These are phyloP conservation scores for Coccinonectria pachysandricola DNA, from an alignment of 2,329 filamentous ascomycete genomes.

Conservation along the genomic window DNA sequence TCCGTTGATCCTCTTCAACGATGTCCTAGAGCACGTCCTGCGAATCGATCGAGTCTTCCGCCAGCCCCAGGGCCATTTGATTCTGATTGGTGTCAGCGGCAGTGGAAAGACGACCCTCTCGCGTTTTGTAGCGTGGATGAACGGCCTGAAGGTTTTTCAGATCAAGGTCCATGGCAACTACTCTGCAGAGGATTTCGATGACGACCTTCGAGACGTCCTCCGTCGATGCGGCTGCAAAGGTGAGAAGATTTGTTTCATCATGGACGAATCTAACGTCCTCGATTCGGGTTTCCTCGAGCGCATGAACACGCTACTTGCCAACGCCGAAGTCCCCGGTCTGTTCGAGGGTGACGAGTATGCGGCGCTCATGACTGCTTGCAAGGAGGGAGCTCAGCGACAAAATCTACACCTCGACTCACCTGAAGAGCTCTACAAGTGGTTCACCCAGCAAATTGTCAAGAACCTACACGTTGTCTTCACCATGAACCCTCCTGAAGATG, in stretches of 20 bases:
- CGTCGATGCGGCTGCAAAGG: conserved; percentile 93
- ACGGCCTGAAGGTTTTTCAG: conserved; percentile 96
- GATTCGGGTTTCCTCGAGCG: conserved; percentile 97
- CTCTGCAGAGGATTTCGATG: conserved; percentile 96
- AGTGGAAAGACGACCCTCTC: conserved; percentile 98
- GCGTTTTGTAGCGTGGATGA: conserved; percentile 99
- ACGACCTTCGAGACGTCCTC: conserved; percentile 88
- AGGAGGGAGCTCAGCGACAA: conserved; percentile 94
- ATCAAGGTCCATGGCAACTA: conserved; percentile 99
- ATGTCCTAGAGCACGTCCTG: conserved; percentile 94
- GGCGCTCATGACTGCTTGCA: conserved; percentile 98
- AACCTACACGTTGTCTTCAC: conserved; percentile 99
- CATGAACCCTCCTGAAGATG: conserved; percentile 97
- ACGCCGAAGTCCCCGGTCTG: conserved; percentile 96
- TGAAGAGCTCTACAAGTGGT: conserved; percentile 99
- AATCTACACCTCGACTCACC: conserved; percentile 91
- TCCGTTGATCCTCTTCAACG: conserved; percentile 96
- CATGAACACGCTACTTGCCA: conserved; percentile 98
- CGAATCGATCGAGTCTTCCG: conserved; percentile 98
- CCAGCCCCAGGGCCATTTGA: conserved; percentile 95
- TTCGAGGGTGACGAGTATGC: conserved; percentile 99
- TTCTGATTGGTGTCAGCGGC: conserved; percentile 95
- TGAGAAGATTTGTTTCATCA: conserved; percentile 99
- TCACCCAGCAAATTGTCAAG: conserved; percentile 97
- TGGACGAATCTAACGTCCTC: conserved; percentile 98